Base-by-base conservation (phyloP, 139 green algal genomes). In the Picochlorum costavermella region DNA sequence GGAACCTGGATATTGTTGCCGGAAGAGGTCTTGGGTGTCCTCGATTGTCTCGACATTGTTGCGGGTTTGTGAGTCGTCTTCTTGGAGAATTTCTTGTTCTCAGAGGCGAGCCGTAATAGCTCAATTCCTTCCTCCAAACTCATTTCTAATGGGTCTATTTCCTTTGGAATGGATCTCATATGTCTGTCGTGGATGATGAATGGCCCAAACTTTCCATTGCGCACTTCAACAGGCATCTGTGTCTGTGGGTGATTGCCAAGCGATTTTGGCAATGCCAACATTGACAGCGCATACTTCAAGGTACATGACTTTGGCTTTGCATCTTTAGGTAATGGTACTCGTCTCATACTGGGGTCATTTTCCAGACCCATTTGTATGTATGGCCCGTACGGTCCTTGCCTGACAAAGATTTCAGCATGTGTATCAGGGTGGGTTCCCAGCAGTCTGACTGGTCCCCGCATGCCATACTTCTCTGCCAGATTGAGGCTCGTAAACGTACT, bases 321-420 rank as follows among this genome's bases (percentile, higher is more conserved):
- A 16, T 60, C 33, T 63, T 62, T 62, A 14, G 45, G 14, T 44
- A 76, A 20, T 43, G 70, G 55, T 23, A 56, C 33, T 20, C 45
- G 44, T 36, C 48, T 30, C 56, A 53, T 73, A 48, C 23, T 56
- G 1, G 20, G 16, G n/a, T 71, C 72, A 16, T 55, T 56, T 9
- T 71, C 68, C 0, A 36, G 29, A 17, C 72, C 77, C 55, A 77
- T 60, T 71, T 90, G 81, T 43, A 90, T 33, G 60, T 91, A 91
- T 8, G 74, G 63, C 0, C 86, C 86, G 61, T 84, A 93, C 10
- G 83, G 83, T 3, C 86, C 86, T n/a, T 68, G 28, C 8, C 74
- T 69, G 17, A 89, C 46, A 26, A 51, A 65, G 17, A 93, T 63
- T 10, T 68, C 26, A 28, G 55, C 25, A 12, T 50, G 31, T 4